Evolutionary conservation across 2,329 filamentous ascomycete species (phyloP).

Genomic region (Fusarium poae): DNA sequence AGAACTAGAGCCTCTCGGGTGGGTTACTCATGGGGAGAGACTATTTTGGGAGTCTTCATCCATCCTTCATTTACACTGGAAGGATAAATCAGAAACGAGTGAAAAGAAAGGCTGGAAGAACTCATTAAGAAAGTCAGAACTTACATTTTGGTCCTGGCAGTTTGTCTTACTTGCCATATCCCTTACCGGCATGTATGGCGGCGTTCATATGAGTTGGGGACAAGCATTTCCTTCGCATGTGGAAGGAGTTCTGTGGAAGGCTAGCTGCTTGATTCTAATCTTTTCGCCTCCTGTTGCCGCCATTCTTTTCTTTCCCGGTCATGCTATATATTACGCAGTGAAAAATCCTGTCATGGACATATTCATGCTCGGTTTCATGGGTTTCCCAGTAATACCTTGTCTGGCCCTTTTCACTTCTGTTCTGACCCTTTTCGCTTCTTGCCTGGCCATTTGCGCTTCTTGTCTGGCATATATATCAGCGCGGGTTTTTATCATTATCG

Average conservation of each 20-base stretch:
- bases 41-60: conserved; percentile 1
- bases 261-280: neutral
- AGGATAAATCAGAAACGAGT: rapidly evolving
- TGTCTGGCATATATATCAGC: neutral
- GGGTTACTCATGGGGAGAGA: rapidly evolving
- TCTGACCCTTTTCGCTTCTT: no score
- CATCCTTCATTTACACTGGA: neutral
- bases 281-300: no score
- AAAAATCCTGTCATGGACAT: no score
- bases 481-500: neutral
- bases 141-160: rapidly evolving
- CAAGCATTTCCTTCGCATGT: neutral
- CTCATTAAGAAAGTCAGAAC: rapidly evolving
- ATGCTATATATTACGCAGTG: no score
- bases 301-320: no score
- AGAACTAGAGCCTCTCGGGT: neutral
- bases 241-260: neutral
- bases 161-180: rapidly evolving
- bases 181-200: neutral
- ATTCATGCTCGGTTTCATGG: no score
- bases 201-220: neutral
- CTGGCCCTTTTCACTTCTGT: no score
- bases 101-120: neutral
- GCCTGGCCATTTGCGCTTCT: neutral
- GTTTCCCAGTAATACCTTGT: no score